Evolutionary conservation across 2,329 filamentous ascomycete genomes (phyloP).

Genomic region (Sarocladium oryzae): DNA sequence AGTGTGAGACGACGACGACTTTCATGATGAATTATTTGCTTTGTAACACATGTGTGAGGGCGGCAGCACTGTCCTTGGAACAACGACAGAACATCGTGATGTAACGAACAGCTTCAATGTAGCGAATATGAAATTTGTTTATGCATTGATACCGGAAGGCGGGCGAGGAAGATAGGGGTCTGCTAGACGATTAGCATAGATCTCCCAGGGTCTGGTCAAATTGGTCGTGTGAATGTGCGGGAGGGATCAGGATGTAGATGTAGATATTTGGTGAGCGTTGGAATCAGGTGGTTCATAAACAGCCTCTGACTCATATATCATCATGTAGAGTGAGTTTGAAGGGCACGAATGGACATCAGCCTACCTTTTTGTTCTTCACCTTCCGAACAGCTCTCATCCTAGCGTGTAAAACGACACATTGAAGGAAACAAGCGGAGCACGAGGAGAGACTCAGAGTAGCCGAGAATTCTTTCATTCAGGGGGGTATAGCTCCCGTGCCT

Average conservation of each 20-base stretch:
- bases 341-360: too few relatives aligned
- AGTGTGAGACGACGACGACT: background rate
- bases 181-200: background rate
- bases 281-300: constrained; percentile 3
- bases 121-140: background rate
- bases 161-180: too few relatives aligned
- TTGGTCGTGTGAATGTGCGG: background rate
- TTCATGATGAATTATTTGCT: background rate
- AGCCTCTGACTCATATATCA: background rate
- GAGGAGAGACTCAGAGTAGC: background rate
- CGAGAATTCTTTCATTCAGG: background rate
- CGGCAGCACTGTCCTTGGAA: background rate
- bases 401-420: too few relatives aligned
- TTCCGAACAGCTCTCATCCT: too few relatives aligned
- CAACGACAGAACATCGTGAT: background rate
- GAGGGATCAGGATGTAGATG: background rate
- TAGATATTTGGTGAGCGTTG: background rate
- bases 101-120: background rate
- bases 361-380: too few relatives aligned
- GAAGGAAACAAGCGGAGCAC: background rate
- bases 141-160: background rate
- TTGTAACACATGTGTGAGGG: background rate
- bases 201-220: too few relatives aligned
- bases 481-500: background rate
- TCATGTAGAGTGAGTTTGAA: background rate